Evolutionary conservation across 768 basidiomycete species (phyloP).

Genomic region (Mycena latifolia): DNA sequence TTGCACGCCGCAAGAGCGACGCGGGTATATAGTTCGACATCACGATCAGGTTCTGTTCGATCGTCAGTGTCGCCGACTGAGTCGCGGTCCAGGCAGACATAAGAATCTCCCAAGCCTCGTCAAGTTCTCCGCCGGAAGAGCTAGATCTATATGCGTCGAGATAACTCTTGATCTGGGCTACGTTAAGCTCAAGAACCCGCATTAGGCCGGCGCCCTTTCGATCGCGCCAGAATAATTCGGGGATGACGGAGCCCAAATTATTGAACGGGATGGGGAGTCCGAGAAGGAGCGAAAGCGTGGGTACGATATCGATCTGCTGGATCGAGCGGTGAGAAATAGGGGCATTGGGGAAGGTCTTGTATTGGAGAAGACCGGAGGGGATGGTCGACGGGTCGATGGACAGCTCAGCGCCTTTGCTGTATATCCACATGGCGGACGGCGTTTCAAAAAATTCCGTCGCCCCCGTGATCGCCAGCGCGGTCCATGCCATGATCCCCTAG

Average conservation of each 20-base stretch:
- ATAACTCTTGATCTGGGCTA: slow-evolving; percentile 81
- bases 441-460: slow-evolving; percentile 90
- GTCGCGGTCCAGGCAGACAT: slow-evolving; percentile 58
- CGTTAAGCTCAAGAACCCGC: slow-evolving; percentile 77
- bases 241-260: slow-evolving; percentile 92
- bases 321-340: slow-evolving; percentile 68
- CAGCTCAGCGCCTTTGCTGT: slow-evolving; percentile 79
- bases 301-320: slow-evolving; percentile 95
- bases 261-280: slow-evolving; percentile 97
- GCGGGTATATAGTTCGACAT: slow-evolving; percentile 67
- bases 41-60: slow-evolving; percentile 51
- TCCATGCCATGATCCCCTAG: slow-evolving; percentile 99
- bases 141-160: slow-evolving; percentile 81
- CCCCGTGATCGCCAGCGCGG: slow-evolving; percentile 93
- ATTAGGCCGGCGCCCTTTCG: slow-evolving; percentile 54
- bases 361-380: slow-evolving; percentile 66
- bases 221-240: slow-evolving; percentile 86
- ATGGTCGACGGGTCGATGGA: slow-evolving; percentile 49
- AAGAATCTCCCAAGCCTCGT: slow-evolving; percentile 70
- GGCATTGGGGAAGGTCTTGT: slow-evolving; percentile 73
- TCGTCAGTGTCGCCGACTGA: slow-evolving; percentile 33
- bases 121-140: slow-evolving; percentile 79
- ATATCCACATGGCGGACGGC: slow-evolving; percentile 90
- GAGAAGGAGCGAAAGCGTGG: slow-evolving; percentile 88
- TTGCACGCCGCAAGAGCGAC: slow-evolving; percentile 80